Conservation (phyloP, 2,329 filamentous ascomycete species). For the Penicillium capsulatum region DNA sequence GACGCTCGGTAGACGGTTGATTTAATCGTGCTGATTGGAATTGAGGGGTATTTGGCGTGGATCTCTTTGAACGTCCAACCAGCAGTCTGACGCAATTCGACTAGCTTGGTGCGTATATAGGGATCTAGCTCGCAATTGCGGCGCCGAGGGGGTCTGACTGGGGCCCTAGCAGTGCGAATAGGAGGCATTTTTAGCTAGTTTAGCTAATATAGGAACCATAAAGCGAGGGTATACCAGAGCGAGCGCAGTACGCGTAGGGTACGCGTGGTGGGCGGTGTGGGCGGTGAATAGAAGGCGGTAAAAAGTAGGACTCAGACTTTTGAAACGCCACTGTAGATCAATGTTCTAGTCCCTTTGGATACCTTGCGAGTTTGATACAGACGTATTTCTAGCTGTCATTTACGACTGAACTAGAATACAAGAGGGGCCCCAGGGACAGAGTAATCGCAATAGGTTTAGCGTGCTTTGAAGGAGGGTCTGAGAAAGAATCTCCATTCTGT, state of each 20-base stretch:
- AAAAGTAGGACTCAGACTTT: not conserved
- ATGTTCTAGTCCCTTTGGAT: too few relatives aligned
- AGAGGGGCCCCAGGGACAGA: too few relatives aligned
- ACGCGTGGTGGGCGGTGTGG: not conserved
- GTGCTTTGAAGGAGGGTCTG: too few relatives aligned
- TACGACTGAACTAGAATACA: too few relatives aligned
- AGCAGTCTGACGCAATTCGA: constrained; percentile 9
- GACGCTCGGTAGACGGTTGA: constrained; percentile 6
- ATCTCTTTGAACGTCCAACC: constrained; percentile 11
- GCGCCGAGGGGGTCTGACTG: not conserved
- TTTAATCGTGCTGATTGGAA: constrained; percentile 11
- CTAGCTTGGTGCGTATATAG: constrained; percentile 8
- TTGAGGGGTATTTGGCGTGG: constrained; percentile 7
- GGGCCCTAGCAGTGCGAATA: not conserved
- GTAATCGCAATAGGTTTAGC: too few relatives aligned
- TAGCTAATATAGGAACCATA: not conserved
- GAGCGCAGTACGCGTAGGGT: not conserved
- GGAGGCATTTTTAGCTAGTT: not conserved
- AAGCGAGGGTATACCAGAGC: not conserved
- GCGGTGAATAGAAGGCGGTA: not conserved
- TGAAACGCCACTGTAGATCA: not conserved
- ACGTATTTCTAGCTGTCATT: too few relatives aligned
- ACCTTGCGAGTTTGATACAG: too few relatives aligned
- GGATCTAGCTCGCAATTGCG: constrained; percentile 8
- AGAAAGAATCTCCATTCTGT: too few relatives aligned